phyloP scores from a whole-genome alignment of 805 yeast species.

The Gaillardinia entomophila region DNA sequence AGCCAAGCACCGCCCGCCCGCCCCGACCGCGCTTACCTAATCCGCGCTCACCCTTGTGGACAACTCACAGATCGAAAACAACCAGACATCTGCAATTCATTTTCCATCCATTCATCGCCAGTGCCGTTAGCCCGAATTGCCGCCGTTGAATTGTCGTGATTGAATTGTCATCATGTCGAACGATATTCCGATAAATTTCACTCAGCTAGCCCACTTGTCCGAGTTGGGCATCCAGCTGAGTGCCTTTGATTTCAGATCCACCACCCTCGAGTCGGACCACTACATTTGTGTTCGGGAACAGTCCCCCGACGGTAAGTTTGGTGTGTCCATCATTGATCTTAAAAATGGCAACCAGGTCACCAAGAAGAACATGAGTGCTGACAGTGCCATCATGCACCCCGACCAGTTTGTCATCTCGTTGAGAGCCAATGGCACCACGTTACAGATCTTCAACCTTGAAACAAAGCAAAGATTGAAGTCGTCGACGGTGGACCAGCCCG shows the following conservation, averaged over 20 bases:
- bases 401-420: conserved; percentile 81
- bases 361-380: conserved; percentile 94
- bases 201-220: conserved; percentile 88
- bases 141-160: no score
- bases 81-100: no score
- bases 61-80: no score
- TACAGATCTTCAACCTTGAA: conserved; percentile 88
- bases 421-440: conserved; percentile 93
- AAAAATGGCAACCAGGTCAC: conserved; percentile 72
- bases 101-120: no score
- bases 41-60: no score
- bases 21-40: no score
- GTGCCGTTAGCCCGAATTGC: no score
- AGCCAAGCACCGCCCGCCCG: no score
- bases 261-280: conserved; percentile 90
- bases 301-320: conserved; percentile 54
- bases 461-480: conserved; percentile 87
- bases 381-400: conserved; percentile 96
- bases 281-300: conserved; percentile 79
- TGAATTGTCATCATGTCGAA: conserved; percentile 6
- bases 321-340: conserved; percentile 92
- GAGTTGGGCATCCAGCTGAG: conserved; percentile 78
- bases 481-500: conserved; percentile 79
- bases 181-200: conserved; percentile 94
- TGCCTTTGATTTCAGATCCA: conserved; percentile 85